Evolutionary conservation across 371 early-diverging fungal species (phyloP).

Genomic region (Haplosporangium sp.): DNA sequence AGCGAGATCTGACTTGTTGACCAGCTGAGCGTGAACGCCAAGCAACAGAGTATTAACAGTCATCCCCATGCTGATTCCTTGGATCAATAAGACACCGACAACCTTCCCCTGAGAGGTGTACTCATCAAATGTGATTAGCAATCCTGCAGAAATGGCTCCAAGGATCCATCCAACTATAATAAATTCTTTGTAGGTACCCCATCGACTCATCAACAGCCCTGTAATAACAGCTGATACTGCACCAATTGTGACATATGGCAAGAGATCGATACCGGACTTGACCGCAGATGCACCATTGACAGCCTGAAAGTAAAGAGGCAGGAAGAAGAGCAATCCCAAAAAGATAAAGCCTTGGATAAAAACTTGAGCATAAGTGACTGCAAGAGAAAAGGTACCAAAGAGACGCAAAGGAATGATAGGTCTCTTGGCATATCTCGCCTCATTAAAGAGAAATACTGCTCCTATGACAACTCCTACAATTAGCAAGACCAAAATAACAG

Average conservation of each 20-base stretch:
- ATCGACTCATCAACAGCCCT: constrained; percentile 56
- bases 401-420: constrained; percentile 69
- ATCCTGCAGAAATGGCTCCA: constrained; percentile 62
- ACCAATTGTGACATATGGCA: constrained; percentile 39
- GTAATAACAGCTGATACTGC: constrained; percentile 20
- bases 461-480: constrained; percentile 56
- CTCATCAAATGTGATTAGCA: constrained; percentile 53
- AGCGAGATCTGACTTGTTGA: constrained; percentile 44
- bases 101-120: constrained; percentile 32
- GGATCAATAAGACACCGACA: constrained; percentile 18
- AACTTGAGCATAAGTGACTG: constrained; percentile 37
- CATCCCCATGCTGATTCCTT: constrained; percentile 39
- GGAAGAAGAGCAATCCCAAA: constrained; percentile 43
- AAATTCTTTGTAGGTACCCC: constrained; percentile 57
- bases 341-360: constrained; percentile 48
- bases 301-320: constrained; percentile 55
- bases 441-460: constrained; percentile 45
- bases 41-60: constrained; percentile 43
- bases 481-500: constrained; percentile 64
- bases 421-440: constrained; percentile 59
- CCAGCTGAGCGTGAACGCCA: constrained; percentile 41
- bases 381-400: constrained; percentile 49
- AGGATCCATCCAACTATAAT: constrained; percentile 59
- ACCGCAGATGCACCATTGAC: constrained; percentile 46
- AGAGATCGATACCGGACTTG: constrained; percentile 39